Base-by-base conservation (phyloP, 192 early-diverging fungal genomes). In the Bifiguratus adelaidae region DNA sequence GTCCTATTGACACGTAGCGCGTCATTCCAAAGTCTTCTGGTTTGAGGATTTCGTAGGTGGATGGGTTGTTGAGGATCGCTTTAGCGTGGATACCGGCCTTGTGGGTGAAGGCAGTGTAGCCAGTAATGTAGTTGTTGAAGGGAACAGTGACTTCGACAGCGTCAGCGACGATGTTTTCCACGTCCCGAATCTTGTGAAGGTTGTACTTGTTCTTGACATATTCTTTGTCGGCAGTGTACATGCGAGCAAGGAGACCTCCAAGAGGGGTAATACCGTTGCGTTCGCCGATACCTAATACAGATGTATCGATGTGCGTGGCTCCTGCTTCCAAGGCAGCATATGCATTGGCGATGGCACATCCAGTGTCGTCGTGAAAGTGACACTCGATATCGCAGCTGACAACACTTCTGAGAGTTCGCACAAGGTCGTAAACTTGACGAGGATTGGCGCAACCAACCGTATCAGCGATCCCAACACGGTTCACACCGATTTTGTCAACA, bases 341-440 rank as follows among this genome's bases (percentile, higher is more conserved):
- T 35, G 95, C 89, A 64, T 98, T 98, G 35, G 92, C 95, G 53
- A 96, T 94, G 30, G 92, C 91, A 63, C 95, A 98, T 38, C 92
- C 92, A n/a, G 95, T 98, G 68, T 98, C 95, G 66, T 98, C 92
- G 70, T 98, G 95, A 84, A 98, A 98, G 65, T 98, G 95, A 65
- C 89, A 91, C 68, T 98, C 95, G 55, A 98, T 98, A 59, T 98
- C 95, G 66, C 92, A 96, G 30, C 86, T 91, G 15, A 98, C 91
- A 36, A 98, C 89, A 37, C 81, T 76, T 47, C 95, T 82, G 15
- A 98, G 74, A 15, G 95, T 98, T 60, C 89, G 82, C 44, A 98
- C 92, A 21, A 98, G 80, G 49, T 98, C 95, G 52, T 92, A 93
- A 18, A 98, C 95, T 77, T 98, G 95, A 45, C 90, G 82, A 45